A percentile compares a stretch with the other conserved stretches of the same genome.
Conservation (phyloP, 2,329 filamentous ascomycete species). For the Beauveria sp. region DNA sequence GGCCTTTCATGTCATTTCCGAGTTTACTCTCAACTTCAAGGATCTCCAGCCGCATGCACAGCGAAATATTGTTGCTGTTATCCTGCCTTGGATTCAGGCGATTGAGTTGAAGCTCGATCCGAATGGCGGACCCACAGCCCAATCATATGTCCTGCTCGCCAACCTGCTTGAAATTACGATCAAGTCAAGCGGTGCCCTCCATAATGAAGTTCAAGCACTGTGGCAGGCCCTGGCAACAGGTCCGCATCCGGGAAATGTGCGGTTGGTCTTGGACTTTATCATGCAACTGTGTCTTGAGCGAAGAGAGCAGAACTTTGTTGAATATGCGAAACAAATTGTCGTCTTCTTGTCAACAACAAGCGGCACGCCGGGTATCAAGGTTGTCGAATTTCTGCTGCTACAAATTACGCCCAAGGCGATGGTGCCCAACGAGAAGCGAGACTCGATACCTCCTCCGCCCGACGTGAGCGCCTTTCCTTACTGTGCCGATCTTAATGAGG, state of each 20-base stretch:
- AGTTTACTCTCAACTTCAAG: conserved; percentile 91
- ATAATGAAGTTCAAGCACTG: conserved; percentile 94
- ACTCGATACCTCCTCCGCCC: conserved; percentile 58
- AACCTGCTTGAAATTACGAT: conserved; percentile 97
- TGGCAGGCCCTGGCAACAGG: conserved; percentile 96
- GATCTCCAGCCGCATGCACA: conserved; percentile 75
- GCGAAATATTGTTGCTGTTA: conserved; percentile 86
- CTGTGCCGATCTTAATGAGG: conserved; percentile 73
- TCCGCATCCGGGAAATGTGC: conserved; percentile 87
- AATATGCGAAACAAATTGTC: conserved; percentile 96
- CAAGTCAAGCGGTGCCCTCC: conserved; percentile 75
- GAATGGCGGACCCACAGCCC: conserved; percentile 80
- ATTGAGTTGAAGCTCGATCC: conserved; percentile 89
- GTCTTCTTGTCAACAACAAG: conserved; percentile 84
- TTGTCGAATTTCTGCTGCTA: conserved; percentile 86
- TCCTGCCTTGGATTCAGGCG: conserved; percentile 92
- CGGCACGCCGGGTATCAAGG: conserved; percentile 70
- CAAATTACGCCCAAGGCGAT: conserved; percentile 94
- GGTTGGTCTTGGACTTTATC: conserved; percentile 91
- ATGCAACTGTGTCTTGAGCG: conserved; percentile 89
- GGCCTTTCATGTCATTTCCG: conserved; percentile 90
- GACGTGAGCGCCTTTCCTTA: conserved; percentile 76
- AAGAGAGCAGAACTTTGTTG: conserved; percentile 94
- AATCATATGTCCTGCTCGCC: conserved; percentile 88
- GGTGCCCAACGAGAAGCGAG: conserved; percentile 80